Percentiles rank a stretch among this genome's conserved stretches.
Conservation (phyloP, 2,329 filamentous ascomycete genomes). For the Grosmannia clavigera region DNA sequence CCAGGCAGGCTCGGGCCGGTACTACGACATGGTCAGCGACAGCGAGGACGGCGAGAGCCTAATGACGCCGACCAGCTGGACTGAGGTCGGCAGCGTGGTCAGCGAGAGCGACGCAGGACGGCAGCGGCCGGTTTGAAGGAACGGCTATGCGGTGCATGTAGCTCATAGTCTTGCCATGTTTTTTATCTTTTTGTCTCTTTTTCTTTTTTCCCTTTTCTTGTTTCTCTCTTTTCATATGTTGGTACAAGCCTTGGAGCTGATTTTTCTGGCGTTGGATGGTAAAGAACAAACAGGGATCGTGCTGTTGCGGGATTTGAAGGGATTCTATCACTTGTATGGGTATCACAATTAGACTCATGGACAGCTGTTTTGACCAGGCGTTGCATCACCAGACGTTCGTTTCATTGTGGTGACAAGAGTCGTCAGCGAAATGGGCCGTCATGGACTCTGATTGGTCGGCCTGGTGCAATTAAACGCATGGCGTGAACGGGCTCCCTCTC, state of each 20-base stretch:
- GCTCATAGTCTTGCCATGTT: not conserved
- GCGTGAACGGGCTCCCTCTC: not conserved
- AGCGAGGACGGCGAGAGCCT: slow-evolving; percentile 41
- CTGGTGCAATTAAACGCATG: not conserved
- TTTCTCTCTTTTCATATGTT: not conserved
- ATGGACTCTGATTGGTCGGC: not conserved
- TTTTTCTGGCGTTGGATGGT: no score
- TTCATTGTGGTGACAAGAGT: not conserved
- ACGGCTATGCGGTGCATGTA: not conserved
- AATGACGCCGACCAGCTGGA: slow-evolving; percentile 50
- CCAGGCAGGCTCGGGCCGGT: not conserved
- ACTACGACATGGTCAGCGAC: slow-evolving; percentile 46
- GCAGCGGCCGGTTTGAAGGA: not conserved
- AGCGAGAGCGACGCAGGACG: slow-evolving; percentile 39
- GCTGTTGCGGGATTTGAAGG: no score
- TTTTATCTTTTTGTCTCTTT: not conserved
- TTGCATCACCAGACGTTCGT: no score
- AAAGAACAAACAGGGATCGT: no score
- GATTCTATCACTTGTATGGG: no score
- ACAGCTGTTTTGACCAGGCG: no score
- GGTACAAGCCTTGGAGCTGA: no score
- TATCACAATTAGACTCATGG: no score
- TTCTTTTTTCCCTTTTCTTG: not conserved
- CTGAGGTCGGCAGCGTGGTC: slow-evolving; percentile 50
- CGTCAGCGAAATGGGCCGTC: not conserved